Base-by-base conservation (phyloP, 345 rosid species). In the Aegle marmelos region DNA sequence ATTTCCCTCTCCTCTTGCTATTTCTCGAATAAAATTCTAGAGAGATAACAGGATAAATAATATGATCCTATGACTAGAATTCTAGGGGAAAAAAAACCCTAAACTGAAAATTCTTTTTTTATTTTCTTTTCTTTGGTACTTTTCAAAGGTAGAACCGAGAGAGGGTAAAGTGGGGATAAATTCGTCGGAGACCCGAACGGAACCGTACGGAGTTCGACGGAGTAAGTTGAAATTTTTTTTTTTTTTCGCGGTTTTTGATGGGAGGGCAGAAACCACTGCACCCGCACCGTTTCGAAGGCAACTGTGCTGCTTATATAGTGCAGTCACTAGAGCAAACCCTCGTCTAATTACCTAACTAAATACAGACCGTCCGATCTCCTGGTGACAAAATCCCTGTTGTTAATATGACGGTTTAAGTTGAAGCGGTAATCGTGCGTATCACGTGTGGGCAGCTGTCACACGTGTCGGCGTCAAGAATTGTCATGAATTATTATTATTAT, bases 211-310 rank as follows among this genome's bases (percentile, higher is more conserved):
- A 58, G 58, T 69, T 76, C 85, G 84, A 70, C 70, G 82, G 79
- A 24, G 31, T 31, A 74, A 70, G 70, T 58, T 13, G 27, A 70
- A 2, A 72, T 57, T 81, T 81, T 27, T 64, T 81, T 83, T 84
- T 84, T 64, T 60, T 9, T n/a, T n/a, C n/a, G n/a, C 13, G 6
- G 11, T 6, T 30, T 80, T 87, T 54, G 39, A 34, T 66, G 83
- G 88, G 87, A 82, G 89, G 90, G 86, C 92, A 86, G 92, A 79
- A 54, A 50, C 21, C 79, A 82, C 89, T 86, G 92, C 89, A 78
- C 89, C 89, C 87, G 92, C 92, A 68, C 84, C 83, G 82, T 41
- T 30, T 2, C 9, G 24, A 41, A 0, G 5, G 68, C 63, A 34
- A 57, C 87, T 11, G 84, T 68, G 31, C 2, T 2, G 78, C 0